These are phyloP conservation scores for Rhytidhysteron rufulum DNA, from an alignment of 2,329 filamentous ascomycete species.

Conservation along the genomic window DNA sequence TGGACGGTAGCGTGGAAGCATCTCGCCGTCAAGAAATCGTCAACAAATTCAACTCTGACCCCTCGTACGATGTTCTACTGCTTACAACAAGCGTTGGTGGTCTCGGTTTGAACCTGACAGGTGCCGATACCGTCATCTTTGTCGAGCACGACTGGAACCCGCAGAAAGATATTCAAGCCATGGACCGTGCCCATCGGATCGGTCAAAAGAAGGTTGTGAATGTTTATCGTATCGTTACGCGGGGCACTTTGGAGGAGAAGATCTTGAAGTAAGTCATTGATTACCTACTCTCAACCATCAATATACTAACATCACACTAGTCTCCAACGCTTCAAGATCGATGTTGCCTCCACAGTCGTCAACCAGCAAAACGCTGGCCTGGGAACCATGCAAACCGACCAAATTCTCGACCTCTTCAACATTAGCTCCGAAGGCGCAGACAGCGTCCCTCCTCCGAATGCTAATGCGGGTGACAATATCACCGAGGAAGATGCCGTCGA, in stretches of 20 bases:
- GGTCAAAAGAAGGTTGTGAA: conserved; percentile 99
- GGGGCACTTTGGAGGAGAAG: conserved; percentile 96
- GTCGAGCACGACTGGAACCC: conserved; percentile 99
- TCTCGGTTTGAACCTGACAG: conserved; percentile 89
- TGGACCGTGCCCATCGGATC: conserved; percentile 97
- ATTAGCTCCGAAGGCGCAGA: conserved; percentile 51
- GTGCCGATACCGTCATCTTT: conserved; percentile 97
- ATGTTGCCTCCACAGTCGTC: conserved; percentile 95
- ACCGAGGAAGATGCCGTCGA: conserved; percentile 75
- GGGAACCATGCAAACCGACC: conserved; percentile 95
- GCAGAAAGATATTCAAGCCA: conserved; percentile 96
- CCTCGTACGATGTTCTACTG: conserved; percentile 89
- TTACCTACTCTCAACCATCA: background rate
- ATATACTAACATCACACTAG: conserved; percentile 42
- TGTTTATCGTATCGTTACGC: conserved; percentile 92
- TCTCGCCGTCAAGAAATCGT: conserved; percentile 95
- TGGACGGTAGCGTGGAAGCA: conserved; percentile 90
- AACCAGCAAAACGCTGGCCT: conserved; percentile 98
- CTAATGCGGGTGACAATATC: conserved; percentile 67
- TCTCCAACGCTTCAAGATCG: conserved; percentile 98
- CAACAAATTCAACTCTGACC: conserved; percentile 97
- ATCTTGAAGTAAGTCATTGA: conserved; percentile 67
- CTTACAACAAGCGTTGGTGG: conserved; percentile 95
- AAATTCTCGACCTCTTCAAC: conserved; percentile 95
- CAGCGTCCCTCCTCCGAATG: conserved; percentile 53